phyloP scores from a whole-genome alignment of 768 basidiomycete species.

The Pulveroboletus sp. region DNA sequence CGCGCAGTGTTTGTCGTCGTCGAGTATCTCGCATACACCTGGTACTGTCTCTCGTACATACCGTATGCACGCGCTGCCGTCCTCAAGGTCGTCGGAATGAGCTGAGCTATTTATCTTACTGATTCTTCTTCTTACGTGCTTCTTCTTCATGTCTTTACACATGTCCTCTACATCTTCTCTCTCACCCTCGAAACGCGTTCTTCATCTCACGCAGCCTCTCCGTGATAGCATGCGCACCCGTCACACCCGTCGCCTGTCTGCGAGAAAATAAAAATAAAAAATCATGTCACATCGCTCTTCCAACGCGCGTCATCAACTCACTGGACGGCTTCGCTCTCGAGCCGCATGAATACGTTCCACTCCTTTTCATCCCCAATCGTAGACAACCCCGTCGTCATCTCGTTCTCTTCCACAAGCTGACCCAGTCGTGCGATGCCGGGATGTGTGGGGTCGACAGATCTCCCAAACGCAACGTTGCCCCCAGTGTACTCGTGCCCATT shows the following conservation, averaged over 20 bases:
- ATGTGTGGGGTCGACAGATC: conserved; percentile 61
- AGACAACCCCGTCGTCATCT: conserved; percentile 72
- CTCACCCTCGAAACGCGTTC: conserved; percentile 71
- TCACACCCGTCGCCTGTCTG: conserved; percentile 51
- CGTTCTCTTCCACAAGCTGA: conserved; percentile 54
- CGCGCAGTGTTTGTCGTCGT: conserved; percentile 81
- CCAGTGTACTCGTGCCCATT: conserved; percentile 92
- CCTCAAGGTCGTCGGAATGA: conserved; percentile 57
- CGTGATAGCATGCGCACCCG: conserved; percentile 59
- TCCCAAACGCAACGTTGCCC: conserved; percentile 70
- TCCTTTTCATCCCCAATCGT: conserved; percentile 92
- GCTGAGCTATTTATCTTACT: conserved; percentile 1
- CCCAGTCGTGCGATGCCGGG: conserved; percentile 56
- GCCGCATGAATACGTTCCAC: conserved; percentile 95
- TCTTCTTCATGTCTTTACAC: no score
- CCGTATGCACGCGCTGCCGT: conserved; percentile 84
- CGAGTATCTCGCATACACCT: conserved; percentile 88
- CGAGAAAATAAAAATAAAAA: neutral
- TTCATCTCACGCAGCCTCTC: conserved; percentile 75
- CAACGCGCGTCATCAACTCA: conserved; percentile 33
- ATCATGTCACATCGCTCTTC: neutral
- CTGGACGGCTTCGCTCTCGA: conserved; percentile 61
- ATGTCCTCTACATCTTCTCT: no score
- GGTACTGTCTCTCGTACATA: conserved; percentile 88
- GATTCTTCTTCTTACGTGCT: no score